A percentile compares a stretch with the other conserved stretches of the same genome.
Conservation (phyloP, 345 rosid genomes). For the Isatis tinctoria region DNA sequence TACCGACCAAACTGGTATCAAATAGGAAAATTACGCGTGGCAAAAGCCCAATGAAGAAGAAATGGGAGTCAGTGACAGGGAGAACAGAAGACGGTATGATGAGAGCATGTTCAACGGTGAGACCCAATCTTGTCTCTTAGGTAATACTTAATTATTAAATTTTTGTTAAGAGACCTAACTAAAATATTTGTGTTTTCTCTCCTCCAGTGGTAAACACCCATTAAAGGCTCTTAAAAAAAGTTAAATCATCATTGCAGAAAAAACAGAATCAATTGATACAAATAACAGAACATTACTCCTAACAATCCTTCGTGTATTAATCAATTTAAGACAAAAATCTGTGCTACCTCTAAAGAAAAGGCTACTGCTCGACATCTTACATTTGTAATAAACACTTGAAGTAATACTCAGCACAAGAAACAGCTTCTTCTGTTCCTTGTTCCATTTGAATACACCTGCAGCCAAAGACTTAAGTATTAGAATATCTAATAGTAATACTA, state of each 20-base stretch:
- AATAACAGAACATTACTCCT: constrained; percentile 8
- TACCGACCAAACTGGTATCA: not conserved
- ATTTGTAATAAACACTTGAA: constrained; percentile 15
- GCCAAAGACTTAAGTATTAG: not conserved
- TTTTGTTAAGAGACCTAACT: too few species aligned
- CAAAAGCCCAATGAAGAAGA: not conserved
- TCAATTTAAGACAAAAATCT: not conserved
- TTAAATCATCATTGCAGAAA: too few species aligned
- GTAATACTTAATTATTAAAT: too few species aligned
- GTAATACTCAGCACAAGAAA: not conserved
- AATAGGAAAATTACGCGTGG: not conserved
- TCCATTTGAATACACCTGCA: constrained; percentile 11
- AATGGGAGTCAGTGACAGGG: not conserved
- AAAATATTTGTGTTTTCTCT: too few species aligned
- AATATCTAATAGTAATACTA: not conserved
- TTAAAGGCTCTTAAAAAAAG: too few species aligned
- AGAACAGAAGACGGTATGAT: not conserved
- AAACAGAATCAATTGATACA: constrained; percentile 4
- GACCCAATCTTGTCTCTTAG: too few species aligned
- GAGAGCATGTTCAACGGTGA: too few species aligned
- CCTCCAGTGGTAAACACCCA: too few species aligned
- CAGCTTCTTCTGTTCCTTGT: constrained; percentile 6
- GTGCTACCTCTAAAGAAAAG: constrained; percentile 14
- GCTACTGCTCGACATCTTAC: not conserved
- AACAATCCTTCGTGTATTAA: not conserved